Evolutionary conservation across 768 basidiomycete genomes (phyloP), one percentile per base, ranked within the genome.

Genomic region (Lactarius hengduanensis): DNA sequence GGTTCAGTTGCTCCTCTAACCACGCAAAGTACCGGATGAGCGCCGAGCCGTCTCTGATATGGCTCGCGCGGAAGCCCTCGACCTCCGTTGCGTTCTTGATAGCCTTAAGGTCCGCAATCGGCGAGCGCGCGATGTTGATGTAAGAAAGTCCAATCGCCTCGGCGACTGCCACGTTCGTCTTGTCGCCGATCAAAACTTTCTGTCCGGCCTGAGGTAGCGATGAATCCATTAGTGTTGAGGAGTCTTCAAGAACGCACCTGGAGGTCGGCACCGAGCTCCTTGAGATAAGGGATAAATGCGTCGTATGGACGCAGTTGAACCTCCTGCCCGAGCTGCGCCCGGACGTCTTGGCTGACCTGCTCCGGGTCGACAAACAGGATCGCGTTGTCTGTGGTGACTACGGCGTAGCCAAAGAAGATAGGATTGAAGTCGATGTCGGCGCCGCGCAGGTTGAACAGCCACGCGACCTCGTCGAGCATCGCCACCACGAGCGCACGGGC

Each of bases 381-480:
- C 10, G 86, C 86, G 4, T 59, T 77, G 68, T 81, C 79, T 45
- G 66, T 76, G 11, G 86, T 90, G 43, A 98, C 80, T 38, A 94
- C 82, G 2, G 94, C 91, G 74, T 96, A 97, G 0, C 93, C 86
- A 73, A 97, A 98, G 81, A 97, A 96, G 20, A 97, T 93, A 4
- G 89, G 89, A 67, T 97, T 98, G 78, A 84, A 98, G 40, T 88
- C 87, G 72, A 98, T 96, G 74, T 98, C 96, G 2, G 87, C 84
- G 1, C 95, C 96, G 68, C 96, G 88, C 38, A 99, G 80, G 76
- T 98, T 96, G 78, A 94, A 92, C 45, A 95, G 74, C 94, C 94
- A 98, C 0, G 94, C 94, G 59, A 96, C 86, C 75, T 98, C 96
- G 75, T 98, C 96, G 26, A 98, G 84, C 82, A 90, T 87, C n/a